These are phyloP conservation scores for Aquilaria sinensis DNA, from an alignment of 345 rosid species.

Conservation along the genomic window DNA sequence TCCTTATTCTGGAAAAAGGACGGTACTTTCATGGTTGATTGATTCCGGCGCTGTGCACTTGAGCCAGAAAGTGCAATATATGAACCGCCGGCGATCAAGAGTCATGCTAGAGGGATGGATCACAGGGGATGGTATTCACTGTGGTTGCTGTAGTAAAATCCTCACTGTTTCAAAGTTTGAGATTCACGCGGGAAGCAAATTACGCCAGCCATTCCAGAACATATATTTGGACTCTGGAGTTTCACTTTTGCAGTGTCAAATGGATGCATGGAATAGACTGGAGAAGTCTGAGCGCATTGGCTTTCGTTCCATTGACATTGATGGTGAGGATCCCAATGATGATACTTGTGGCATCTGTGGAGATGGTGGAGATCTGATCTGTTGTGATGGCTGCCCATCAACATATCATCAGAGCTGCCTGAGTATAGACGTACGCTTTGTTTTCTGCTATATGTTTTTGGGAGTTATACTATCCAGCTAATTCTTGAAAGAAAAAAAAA, in stretches of 20 bases:
- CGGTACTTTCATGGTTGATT: slow-evolving; percentile 87
- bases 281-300: slow-evolving; percentile 45
- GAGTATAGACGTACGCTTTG: slow-evolving; percentile 50
- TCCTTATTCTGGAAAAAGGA: slow-evolving; percentile 72
- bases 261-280: slow-evolving; percentile 79
- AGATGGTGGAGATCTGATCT: slow-evolving; percentile 95
- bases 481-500: background rate
- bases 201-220: slow-evolving; percentile 71
- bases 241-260: slow-evolving; percentile 86
- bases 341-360: slow-evolving; percentile 98
- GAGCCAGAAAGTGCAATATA: slow-evolving; percentile 75
- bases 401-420: slow-evolving; percentile 92
- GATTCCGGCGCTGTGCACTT: slow-evolving; percentile 60
- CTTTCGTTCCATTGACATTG: slow-evolving; percentile 48
- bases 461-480: slow-evolving; percentile 1
- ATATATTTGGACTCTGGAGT: slow-evolving; percentile 72
- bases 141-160: slow-evolving; percentile 86
- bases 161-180: slow-evolving; percentile 66
- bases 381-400: slow-evolving; percentile 97
- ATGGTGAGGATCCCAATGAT: slow-evolving; percentile 92
- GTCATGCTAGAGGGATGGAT: slow-evolving; percentile 76
- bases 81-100: slow-evolving; percentile 45
- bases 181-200: slow-evolving; percentile 92
- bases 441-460: slow-evolving; percentile 1
- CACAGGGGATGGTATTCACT: slow-evolving; percentile 75